Evolutionary conservation across 768 basidiomycete species (phyloP).

Genomic region (Lentinula guzmanii): DNA sequence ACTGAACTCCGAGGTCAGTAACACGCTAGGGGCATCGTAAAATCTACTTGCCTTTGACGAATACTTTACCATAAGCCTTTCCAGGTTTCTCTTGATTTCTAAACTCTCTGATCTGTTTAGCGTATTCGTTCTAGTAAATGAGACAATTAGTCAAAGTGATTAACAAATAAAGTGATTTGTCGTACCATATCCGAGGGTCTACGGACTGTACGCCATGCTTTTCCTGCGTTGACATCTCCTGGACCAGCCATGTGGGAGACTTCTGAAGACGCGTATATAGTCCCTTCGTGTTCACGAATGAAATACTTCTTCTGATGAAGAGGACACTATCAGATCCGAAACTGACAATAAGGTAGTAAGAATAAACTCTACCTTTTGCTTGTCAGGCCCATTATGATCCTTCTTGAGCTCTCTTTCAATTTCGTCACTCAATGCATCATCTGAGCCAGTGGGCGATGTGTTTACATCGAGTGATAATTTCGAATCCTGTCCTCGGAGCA

Average conservation of each 20-base stretch:
- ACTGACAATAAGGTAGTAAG: not conserved
- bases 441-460: slow-evolving; percentile 28
- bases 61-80: slow-evolving; percentile 88
- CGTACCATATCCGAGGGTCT: slow-evolving; percentile 92
- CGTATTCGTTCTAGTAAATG: slow-evolving; percentile 75
- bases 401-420: slow-evolving; percentile 68
- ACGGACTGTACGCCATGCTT: slow-evolving; percentile 83
- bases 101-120: slow-evolving; percentile 82
- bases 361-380: slow-evolving; percentile 33
- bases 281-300: slow-evolving; percentile 68
- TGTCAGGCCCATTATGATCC: slow-evolving; percentile 31
- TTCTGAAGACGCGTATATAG: slow-evolving; percentile 78
- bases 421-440: slow-evolving; percentile 57
- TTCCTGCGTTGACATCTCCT: slow-evolving; percentile 78
- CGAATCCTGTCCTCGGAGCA: slow-evolving; percentile 21
- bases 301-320: slow-evolving; percentile 61
- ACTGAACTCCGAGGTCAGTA: slow-evolving; percentile 41
- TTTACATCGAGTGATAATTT: slow-evolving; percentile 26
- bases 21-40: not conserved
- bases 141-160: slow-evolving; percentile 4
- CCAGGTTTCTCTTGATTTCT: slow-evolving; percentile 70
- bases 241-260: slow-evolving; percentile 66
- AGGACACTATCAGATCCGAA: slow-evolving; percentile 5
- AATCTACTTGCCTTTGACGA: slow-evolving; percentile 70
- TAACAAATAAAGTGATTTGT: slow-evolving; percentile 24